These are phyloP conservation scores for Isoetes engelmannii DNA, from an alignment of 83 land plant genomes.

Conservation along the genomic window DNA sequence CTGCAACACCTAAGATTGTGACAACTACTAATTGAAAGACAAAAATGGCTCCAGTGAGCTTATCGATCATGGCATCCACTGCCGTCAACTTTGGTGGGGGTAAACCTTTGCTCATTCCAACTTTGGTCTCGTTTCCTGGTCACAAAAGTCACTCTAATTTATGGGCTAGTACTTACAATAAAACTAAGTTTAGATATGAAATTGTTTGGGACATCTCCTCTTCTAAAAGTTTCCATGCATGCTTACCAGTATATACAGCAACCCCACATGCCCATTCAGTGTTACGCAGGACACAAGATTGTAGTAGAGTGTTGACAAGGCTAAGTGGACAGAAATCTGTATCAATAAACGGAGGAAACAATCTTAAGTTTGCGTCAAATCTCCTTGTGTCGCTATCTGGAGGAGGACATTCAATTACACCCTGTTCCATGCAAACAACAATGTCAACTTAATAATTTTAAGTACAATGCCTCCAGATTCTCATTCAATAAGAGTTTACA, in stretches of 20 bases:
- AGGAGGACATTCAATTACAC: constrained; percentile 80
- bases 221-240: too few relatives aligned
- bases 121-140: constrained; percentile 94
- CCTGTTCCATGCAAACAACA: constrained; percentile 34
- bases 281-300: constrained; percentile 86
- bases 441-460: too few relatives aligned
- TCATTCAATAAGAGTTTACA: too few relatives aligned
- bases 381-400: constrained; percentile 93
- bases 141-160: background rate
- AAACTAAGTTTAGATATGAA: too few relatives aligned
- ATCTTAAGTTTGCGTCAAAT: constrained; percentile 85
- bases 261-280: constrained; percentile 99
- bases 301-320: constrained; percentile 77
- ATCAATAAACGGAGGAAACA: constrained; percentile 88
- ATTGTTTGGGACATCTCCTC: background rate
- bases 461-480: too few relatives aligned
- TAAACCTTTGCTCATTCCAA: constrained; percentile 94
- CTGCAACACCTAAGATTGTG: constrained; percentile 81
- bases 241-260: constrained; percentile 85
- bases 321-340: constrained; percentile 79
- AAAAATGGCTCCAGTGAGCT: constrained; percentile 90
- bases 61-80: constrained; percentile 96
- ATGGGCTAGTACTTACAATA: background rate
- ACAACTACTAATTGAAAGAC: constrained; percentile 89
- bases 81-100: constrained; percentile 94